phyloP scores from a whole-genome alignment of 345 rosid genomes.

The Eutrema japonicum region DNA sequence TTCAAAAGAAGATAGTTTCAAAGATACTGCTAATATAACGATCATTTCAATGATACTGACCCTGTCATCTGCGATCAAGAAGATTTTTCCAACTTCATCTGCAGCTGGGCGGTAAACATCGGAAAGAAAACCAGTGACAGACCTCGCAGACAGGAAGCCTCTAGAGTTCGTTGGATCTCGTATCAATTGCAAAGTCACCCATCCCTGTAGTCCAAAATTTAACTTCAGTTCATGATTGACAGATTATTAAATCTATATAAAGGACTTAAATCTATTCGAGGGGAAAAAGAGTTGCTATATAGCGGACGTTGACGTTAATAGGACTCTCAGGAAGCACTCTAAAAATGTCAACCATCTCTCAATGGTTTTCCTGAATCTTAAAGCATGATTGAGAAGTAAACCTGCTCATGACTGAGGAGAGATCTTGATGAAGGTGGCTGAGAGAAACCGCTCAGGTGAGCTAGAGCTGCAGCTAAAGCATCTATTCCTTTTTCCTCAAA shows the following conservation, averaged over 20 bases:
- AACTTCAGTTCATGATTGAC: slow-evolving; percentile 27
- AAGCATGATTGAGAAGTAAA: slow-evolving; percentile 34
- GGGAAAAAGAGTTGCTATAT: slow-evolving; percentile 1
- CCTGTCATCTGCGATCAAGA: slow-evolving; percentile 86
- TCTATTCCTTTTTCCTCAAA: slow-evolving; percentile 75
- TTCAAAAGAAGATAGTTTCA: neutral
- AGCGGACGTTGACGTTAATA: slow-evolving; percentile 3
- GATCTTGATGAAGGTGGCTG: slow-evolving; percentile 92
- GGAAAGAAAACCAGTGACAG: slow-evolving; percentile 89
- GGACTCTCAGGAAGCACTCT: slow-evolving; percentile 12
- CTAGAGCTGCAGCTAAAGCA: slow-evolving; percentile 96
- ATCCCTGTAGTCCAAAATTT: slow-evolving; percentile 62
- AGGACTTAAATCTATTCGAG: neutral
- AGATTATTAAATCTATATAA: neutral
- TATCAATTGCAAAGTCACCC: slow-evolving; percentile 80
- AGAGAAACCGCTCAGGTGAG: slow-evolving; percentile 91
- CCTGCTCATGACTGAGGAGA: slow-evolving; percentile 94
- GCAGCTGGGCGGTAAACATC: slow-evolving; percentile 88
- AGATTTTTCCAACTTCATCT: slow-evolving; percentile 87
- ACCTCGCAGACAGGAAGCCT: slow-evolving; percentile 81
- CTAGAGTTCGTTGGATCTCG: slow-evolving; percentile 72
- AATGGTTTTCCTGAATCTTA: neutral
- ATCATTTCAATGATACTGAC: slow-evolving; percentile 47
- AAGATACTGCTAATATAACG: slow-evolving; percentile 2
- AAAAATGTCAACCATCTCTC: neutral